Evolutionary conservation across 2,329 filamentous ascomycete species (phyloP).

Genomic region (Diaporthe eres): DNA sequence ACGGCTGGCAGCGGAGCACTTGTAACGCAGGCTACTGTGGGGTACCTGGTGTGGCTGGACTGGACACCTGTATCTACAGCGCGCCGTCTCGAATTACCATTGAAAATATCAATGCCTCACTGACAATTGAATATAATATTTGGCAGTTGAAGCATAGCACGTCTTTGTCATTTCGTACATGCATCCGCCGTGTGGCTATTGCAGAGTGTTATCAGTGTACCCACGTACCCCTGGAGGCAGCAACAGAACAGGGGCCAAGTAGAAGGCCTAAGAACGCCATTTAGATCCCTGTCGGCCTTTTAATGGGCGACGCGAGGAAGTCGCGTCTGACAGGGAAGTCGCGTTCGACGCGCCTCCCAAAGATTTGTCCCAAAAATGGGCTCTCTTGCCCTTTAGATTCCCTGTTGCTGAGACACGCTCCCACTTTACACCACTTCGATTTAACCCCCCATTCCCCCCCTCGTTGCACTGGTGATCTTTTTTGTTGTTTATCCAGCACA

Average conservation of each 20-base stretch:
- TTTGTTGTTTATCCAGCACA: background rate
- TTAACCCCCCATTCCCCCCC: background rate
- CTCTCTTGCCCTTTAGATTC: constrained; percentile 16
- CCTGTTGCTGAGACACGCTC: constrained; percentile 4
- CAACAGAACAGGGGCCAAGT: constrained; percentile 24
- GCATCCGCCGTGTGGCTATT: background rate
- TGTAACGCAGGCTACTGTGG: background rate
- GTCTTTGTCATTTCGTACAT: background rate
- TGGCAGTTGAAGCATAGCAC: background rate
- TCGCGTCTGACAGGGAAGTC: constrained; percentile 10
- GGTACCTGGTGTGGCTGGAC: background rate
- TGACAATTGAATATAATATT: no score
- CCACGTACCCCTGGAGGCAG: background rate
- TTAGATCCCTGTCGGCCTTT: constrained; percentile 32
- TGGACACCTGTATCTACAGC: background rate
- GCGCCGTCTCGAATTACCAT: background rate
- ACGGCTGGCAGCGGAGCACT: background rate
- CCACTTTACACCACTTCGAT: background rate
- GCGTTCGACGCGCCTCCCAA: constrained; percentile 33
- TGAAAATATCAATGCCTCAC: background rate
- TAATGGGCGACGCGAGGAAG: constrained; percentile 29
- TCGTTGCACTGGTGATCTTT: constrained; percentile 18
- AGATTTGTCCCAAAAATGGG: constrained; percentile 30
- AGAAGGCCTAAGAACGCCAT: background rate
- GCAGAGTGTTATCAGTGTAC: background rate